Conservation (phyloP, 2,329 filamentous ascomycete species). For the Cytospora piceae region DNA sequence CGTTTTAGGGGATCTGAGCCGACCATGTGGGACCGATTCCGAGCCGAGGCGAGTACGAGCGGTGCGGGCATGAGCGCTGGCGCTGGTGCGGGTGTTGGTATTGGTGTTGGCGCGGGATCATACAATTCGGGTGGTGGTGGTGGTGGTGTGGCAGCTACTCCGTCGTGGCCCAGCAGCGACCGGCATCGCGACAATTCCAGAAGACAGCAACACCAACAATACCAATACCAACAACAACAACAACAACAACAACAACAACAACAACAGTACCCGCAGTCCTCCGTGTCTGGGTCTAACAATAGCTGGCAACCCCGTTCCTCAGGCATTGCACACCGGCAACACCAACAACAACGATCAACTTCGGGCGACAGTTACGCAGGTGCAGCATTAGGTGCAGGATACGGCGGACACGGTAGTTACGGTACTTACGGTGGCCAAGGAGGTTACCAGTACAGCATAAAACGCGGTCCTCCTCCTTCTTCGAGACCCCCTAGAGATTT, state of each 20-base stretch:
- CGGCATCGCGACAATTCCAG: not conserved
- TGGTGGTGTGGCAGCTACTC: not conserved
- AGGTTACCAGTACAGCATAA: slow-evolving; percentile 16
- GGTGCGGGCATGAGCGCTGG: not conserved
- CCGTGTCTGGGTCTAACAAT: not conserved
- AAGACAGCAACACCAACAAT: slow-evolving; percentile 14
- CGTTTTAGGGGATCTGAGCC: not conserved
- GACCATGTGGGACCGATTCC: slow-evolving; percentile 22
- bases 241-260: not conserved
- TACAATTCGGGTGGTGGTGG: no score
- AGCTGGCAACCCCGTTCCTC: slow-evolving; percentile 27
- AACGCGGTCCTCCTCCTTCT: slow-evolving; percentile 21
- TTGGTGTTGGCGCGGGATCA: not conserved
- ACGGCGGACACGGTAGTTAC: not conserved
- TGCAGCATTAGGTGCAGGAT: not conserved
- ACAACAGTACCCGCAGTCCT: not conserved
- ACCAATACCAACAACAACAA: not conserved
- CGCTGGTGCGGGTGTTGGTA: not conserved
- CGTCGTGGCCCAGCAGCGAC: slow-evolving; percentile 1
- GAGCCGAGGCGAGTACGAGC: not conserved
- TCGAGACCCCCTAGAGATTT: slow-evolving; percentile 22
- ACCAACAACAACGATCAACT: slow-evolving; percentile 19
- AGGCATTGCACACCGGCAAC: slow-evolving; percentile 19
- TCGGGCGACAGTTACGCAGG: slow-evolving; percentile 9
- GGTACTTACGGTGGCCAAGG: slow-evolving; percentile 10